Percentiles rank a stretch among this genome's conserved stretches.
Evolutionary conservation across 257 asterid species (phyloP).

Genomic region (Salvia miltiorrhiza): DNA sequence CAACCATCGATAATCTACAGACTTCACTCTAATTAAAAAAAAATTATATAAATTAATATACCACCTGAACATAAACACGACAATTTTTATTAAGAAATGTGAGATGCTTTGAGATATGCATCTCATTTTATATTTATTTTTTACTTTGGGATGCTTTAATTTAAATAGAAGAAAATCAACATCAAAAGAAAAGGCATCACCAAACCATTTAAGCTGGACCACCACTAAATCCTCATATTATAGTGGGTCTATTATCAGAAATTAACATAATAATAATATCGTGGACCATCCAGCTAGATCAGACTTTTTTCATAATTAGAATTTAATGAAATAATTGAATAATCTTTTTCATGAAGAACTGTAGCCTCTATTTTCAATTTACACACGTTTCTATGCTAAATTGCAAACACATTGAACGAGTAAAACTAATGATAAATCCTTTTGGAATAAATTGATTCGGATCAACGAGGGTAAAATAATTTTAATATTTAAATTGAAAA

Average conservation of each 20-base stretch:
- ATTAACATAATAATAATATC: neutral
- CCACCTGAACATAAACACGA: neutral
- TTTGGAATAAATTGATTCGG: too few relatives aligned
- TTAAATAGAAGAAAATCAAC: neutral
- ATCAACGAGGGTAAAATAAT: too few relatives aligned
- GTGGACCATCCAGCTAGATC: constrained; percentile 25
- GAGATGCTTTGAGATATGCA: constrained; percentile 14
- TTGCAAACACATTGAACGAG: too few relatives aligned
- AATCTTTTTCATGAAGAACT: too few relatives aligned
- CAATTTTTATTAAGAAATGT: neutral
- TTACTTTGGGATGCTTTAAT: neutral
- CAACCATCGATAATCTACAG: constrained; percentile 36
- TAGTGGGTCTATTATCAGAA: constrained; percentile 22
- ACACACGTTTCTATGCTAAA: too few relatives aligned
- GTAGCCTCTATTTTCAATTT: too few relatives aligned
- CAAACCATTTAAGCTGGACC: constrained; percentile 11
- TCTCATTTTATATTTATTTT: neutral
- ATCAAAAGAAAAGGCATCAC: neutral
- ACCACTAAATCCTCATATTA: constrained; percentile 11
- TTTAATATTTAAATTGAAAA: too few relatives aligned
- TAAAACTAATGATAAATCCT: too few relatives aligned
- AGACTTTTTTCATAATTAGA: neutral
- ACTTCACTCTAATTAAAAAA: neutral
- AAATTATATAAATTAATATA: neutral
- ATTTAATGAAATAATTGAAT: neutral